Evolutionary conservation across 345 rosid genomes (phyloP).

Genomic region (Brassica incana): DNA sequence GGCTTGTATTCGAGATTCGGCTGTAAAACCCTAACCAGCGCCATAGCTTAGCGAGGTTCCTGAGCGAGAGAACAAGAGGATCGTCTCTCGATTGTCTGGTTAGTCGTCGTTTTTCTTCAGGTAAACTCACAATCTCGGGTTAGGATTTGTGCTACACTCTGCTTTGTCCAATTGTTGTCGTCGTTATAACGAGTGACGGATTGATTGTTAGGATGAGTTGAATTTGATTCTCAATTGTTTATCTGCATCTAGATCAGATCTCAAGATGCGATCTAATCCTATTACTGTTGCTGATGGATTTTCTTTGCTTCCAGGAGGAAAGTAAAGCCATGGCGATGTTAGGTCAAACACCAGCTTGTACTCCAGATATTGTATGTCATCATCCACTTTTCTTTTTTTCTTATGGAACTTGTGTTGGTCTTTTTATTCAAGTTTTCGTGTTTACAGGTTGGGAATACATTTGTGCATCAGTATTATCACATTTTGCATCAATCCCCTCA

Average conservation of each 20-base stretch:
- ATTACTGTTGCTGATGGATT: background rate
- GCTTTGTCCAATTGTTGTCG: background rate
- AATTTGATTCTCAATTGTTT: background rate
- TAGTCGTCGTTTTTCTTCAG: conserved; percentile 16
- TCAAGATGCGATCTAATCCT: background rate
- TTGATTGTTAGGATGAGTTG: background rate
- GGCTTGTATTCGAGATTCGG: conserved; percentile 32
- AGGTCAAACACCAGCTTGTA: conserved; percentile 39
- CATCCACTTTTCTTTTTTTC: background rate
- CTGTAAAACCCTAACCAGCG: conserved; percentile 38
- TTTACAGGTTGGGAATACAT: conserved; percentile 85
- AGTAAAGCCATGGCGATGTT: conserved; percentile 49
- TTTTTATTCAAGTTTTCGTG: background rate
- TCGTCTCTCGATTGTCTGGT: conserved; percentile 10
- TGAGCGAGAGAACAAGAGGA: background rate
- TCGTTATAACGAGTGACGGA: background rate
- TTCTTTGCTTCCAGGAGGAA: conserved; percentile 25
- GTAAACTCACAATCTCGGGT: conserved; percentile 18
- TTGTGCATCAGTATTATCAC: conserved; percentile 92
- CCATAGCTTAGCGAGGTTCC: conserved; percentile 26
- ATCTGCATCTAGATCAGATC: conserved; percentile 18
- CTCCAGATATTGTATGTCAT: conserved; percentile 53
- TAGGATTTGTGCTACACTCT: conserved; percentile 1
- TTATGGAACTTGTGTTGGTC: background rate
- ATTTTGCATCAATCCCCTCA: conserved; percentile 88